Evolutionary conservation across 768 basidiomycete species (phyloP).

Genomic region (Leccinellum luteum): DNA sequence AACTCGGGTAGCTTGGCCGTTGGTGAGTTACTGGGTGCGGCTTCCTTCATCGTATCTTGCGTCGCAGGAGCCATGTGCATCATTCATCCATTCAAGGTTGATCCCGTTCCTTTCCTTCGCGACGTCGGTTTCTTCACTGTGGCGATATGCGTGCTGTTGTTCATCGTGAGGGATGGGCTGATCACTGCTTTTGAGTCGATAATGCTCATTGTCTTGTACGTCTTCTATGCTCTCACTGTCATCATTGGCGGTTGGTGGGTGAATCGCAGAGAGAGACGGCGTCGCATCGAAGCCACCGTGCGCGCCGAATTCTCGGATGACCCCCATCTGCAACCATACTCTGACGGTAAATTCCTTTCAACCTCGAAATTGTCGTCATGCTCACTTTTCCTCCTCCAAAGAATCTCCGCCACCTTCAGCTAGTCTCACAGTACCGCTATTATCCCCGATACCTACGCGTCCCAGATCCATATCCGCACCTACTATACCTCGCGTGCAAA

Average conservation of each 20-base stretch:
- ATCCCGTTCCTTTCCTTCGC: slow-evolving; percentile 77
- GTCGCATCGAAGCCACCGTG: slow-evolving; percentile 47
- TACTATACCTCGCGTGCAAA: slow-evolving; percentile 37
- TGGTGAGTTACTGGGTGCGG: slow-evolving; percentile 93
- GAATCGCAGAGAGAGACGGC: slow-evolving; percentile 47
- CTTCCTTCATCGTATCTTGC: slow-evolving; percentile 92
- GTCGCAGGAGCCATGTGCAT: slow-evolving; percentile 98
- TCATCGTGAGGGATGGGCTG: slow-evolving; percentile 72
- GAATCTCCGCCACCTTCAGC: slow-evolving; percentile 10
- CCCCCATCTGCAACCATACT: slow-evolving; percentile 47
- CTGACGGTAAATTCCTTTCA: slow-evolving; percentile 56
- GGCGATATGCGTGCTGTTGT: slow-evolving; percentile 72
- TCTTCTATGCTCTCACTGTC: slow-evolving; percentile 74
- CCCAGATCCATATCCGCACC: slow-evolving; percentile 39
- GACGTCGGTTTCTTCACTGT: slow-evolving; percentile 94
- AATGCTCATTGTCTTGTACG: slow-evolving; percentile 68
- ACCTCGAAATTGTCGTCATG: neutral
- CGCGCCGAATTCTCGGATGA: slow-evolving; percentile 59
- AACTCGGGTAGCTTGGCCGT: slow-evolving; percentile 87
- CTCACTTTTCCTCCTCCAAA: slow-evolving; percentile 1
- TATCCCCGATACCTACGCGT: slow-evolving; percentile 35
- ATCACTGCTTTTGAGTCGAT: slow-evolving; percentile 72
- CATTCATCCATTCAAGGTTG: slow-evolving; percentile 90
- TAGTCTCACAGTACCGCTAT: slow-evolving; percentile 17
- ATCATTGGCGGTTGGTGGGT: slow-evolving; percentile 78